Evolutionary conservation across 73 alveolate species (phyloP), one percentile per base, ranked within the genome.

Genomic region (Diophrys appendiculata): DNA sequence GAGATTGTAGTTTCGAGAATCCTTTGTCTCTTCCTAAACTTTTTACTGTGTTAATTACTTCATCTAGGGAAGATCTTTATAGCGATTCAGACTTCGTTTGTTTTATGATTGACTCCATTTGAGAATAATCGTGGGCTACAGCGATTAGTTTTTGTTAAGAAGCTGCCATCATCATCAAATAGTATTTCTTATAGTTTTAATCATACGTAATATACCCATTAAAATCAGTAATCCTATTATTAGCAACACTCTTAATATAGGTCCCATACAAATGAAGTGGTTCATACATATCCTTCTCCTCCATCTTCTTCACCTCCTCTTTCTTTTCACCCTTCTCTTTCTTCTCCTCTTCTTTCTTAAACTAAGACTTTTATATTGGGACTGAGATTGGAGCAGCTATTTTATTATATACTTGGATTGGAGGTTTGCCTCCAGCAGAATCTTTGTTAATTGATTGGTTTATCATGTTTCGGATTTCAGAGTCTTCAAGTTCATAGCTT

Each of bases 201-300:
- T 86, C 93, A 65, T 79, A 86, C 3, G 87, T 69, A 25, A 86
- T 24, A 72, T 55, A 64, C 33, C 55, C 52, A 13, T 14, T 24
- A 29, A 73, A 29, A 74, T 72, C 87, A 54, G 72, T 29, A 30
- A 78, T 69, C 29, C 26, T 33, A 27, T 22, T 64, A 31, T 86
- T 77, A 52, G 72, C 80, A 25, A 86, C 64, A 2, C 68, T 5
- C 55, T 73, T 86, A 32, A 79, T 29, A 23, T 65, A 67, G 24
- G 88, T 72, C 0, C 90, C 89, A 24, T 43, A 29, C 26, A 86
- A 60, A 26, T 65, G 34, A 26, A 67, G 43, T 5, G 60, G 78
- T 35, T 86, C 89, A 73, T n/a, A 86, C 69, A 79, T n/a, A 18
- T 84, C 84, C 27, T 53, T 68, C 23, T 52, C 86, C 34, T 76